These are phyloP conservation scores for Clarireedia hainanense DNA, from an alignment of 2,329 filamentous ascomycete species.

Conservation along the genomic window DNA sequence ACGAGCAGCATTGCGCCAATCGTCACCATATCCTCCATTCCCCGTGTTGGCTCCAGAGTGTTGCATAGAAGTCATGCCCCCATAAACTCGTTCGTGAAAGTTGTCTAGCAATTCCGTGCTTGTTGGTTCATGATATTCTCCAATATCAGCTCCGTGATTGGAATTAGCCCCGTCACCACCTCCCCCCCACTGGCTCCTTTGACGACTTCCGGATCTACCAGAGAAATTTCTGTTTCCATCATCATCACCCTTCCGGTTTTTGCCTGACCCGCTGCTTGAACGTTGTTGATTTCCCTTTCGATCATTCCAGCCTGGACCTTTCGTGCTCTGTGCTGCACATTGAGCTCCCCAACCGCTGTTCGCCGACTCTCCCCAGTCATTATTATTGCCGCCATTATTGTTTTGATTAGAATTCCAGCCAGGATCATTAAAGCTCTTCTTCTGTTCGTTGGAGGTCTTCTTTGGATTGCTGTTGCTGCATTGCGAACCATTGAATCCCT, in stretches of 20 bases:
- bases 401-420: neutral
- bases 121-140: neutral
- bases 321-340: neutral
- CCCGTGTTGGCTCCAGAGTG: neutral
- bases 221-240: neutral
- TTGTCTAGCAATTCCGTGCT: neutral
- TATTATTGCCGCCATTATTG: neutral
- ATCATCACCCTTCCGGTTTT: neutral
- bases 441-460: neutral
- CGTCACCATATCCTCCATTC: neutral
- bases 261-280: neutral
- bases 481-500: neutral
- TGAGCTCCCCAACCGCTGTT: too few species aligned
- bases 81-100: neutral
- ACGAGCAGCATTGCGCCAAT: neutral
- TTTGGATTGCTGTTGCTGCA: neutral
- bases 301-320: constrained; percentile 3
- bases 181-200: neutral
- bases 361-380: neutral
- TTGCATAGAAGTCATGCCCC: neutral
- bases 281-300: neutral
- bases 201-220: neutral
- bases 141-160: neutral
- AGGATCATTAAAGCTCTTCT: neutral
- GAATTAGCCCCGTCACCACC: constrained; percentile 4